Evolutionary conservation across 2,329 filamentous ascomycete species (phyloP).

Genomic region (Biscogniauxia sp.): DNA sequence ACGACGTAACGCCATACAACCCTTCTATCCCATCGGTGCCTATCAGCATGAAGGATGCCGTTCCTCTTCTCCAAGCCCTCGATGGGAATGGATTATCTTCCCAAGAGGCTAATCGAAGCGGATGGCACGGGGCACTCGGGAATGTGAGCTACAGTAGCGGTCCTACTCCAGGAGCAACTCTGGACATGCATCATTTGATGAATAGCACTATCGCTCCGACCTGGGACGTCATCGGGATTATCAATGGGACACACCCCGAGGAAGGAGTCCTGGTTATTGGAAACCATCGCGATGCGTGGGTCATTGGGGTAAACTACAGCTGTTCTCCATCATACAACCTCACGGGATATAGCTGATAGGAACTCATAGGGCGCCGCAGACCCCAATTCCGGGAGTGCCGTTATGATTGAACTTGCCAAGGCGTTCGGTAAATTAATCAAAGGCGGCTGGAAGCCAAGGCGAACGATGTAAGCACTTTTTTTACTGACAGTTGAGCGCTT

Average conservation of each 20-base stretch:
- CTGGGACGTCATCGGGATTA: conserved; percentile 38
- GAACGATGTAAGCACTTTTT: conserved; percentile 39
- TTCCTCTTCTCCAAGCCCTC: conserved; percentile 4
- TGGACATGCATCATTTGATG: conserved; percentile 8
- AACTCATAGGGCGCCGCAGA: conserved; percentile 40
- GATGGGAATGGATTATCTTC: conserved; percentile 6
- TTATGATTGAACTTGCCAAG: conserved; percentile 48
- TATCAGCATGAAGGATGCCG: conserved; percentile 9
- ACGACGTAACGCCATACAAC: conserved; percentile 5
- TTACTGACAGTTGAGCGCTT: not conserved
- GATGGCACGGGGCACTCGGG: conserved; percentile 4
- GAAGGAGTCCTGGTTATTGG: conserved; percentile 46
- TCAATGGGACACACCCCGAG: conserved; percentile 39
- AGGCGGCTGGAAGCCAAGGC: conserved; percentile 49
- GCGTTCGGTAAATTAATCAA: conserved; percentile 46
- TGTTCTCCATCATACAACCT: not conserved
- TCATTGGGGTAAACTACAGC: conserved; percentile 39
- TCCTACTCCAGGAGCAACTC: conserved; percentile 4
- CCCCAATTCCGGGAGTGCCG: conserved; percentile 48
- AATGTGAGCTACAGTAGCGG: conserved; percentile 9
- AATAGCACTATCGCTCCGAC: conserved; percentile 23
- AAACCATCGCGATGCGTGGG: conserved; percentile 55
- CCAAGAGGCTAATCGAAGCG: conserved; percentile 2
- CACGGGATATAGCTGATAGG: not conserved
- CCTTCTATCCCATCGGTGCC: conserved; percentile 9